A percentile compares a stretch with the other conserved stretches of the same genome.
phyloP scores from a whole-genome alignment of 2,329 filamentous ascomycete species.

The Pseudocercospora ulei region DNA sequence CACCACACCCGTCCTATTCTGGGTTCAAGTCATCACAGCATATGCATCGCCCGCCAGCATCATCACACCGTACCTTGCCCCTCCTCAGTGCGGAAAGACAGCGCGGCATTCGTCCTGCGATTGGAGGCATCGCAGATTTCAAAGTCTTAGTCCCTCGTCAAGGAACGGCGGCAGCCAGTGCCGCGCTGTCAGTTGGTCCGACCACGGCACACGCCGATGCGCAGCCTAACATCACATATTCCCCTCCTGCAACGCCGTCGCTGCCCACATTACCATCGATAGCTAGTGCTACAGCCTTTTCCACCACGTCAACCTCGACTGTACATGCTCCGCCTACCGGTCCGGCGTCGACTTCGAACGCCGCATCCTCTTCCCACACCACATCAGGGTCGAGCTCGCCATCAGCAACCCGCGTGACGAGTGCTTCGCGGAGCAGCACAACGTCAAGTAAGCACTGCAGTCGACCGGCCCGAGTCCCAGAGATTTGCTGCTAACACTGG shows the following conservation, averaged over 20 bases:
- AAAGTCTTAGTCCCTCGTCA: constrained; percentile 22
- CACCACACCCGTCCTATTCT: constrained; percentile 1
- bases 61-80: not conserved
- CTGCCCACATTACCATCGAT: constrained; percentile 13
- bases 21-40: not conserved
- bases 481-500: constrained; percentile 11
- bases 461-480: not conserved
- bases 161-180: constrained; percentile 17
- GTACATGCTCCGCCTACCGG: constrained; percentile 6
- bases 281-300: constrained; percentile 14
- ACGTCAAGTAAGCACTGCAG: constrained; percentile 23
- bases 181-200: not conserved
- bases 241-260: constrained; percentile 13
- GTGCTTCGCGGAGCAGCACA: constrained; percentile 20
- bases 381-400: constrained; percentile 11
- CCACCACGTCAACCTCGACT: constrained; percentile 10
- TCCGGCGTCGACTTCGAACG: not conserved
- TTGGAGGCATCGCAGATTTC: constrained; percentile 20
- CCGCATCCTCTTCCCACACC: constrained; percentile 5
- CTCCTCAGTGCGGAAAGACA: not conserved
- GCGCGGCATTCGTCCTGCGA: constrained; percentile 15
- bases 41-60: not conserved
- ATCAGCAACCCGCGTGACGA: constrained; percentile 7
- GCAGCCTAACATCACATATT: constrained; percentile 12
- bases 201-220: constrained; percentile 11